Conservation (phyloP, 2,329 filamentous ascomycete genomes). For the Colletotrichum sojae region DNA sequence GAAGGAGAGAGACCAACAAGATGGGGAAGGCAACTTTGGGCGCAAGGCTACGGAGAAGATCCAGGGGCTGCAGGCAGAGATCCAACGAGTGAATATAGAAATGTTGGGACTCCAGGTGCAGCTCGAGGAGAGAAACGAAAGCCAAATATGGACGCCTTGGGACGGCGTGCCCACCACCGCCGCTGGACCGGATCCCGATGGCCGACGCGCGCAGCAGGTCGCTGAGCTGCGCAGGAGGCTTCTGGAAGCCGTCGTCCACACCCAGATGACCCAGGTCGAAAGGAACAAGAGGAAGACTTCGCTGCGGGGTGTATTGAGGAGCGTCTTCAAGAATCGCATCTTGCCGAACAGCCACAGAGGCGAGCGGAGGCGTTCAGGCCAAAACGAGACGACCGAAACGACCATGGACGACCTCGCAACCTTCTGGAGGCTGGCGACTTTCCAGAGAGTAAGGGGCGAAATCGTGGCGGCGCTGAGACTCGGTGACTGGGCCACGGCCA, state of each 20-base stretch:
- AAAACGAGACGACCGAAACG: not conserved
- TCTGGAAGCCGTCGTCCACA: conserved; percentile 1
- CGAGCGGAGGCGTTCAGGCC: not conserved
- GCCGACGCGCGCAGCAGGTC: not conserved
- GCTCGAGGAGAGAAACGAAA: conserved; percentile 27
- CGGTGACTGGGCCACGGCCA: not conserved
- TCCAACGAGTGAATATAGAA: not conserved
- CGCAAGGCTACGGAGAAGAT: conserved; percentile 9
- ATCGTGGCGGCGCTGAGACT: conserved; percentile 18
- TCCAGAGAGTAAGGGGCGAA: conserved; percentile 29
- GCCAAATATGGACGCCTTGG: conserved; percentile 6
- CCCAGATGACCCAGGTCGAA: not conserved
- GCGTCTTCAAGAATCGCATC: not conserved
- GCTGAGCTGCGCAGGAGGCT: conserved; percentile 13
- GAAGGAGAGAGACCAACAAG: not conserved
- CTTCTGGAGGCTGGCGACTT: conserved; percentile 30
- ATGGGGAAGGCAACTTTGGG: not conserved
- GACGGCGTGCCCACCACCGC: not conserved
- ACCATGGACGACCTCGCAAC: not conserved
- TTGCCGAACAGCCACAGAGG: not conserved
- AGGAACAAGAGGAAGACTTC: not conserved
- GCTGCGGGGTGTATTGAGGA: not conserved
- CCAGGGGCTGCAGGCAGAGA: conserved; percentile 5
- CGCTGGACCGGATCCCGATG: not conserved
- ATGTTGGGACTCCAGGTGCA: not conserved